Base-by-base conservation (phyloP, 192 early-diverging fungal species). In the Rhizophagus prolifer region DNA sequence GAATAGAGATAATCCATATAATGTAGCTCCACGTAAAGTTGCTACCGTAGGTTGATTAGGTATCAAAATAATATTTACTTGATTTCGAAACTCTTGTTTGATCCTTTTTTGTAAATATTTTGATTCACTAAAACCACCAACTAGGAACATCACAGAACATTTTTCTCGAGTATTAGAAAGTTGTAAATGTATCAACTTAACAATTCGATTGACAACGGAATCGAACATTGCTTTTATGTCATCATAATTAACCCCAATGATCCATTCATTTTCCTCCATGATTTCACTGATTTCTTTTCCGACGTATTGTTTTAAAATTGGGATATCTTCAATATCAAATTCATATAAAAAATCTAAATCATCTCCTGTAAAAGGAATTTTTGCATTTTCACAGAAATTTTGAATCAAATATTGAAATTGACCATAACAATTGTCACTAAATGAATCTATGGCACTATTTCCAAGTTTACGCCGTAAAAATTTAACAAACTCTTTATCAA, bases 401-500 rank as follows among this genome's bases (percentile, higher is more conserved):
- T 47, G 6, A 16, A 70, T 8, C 14, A 47, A 5, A 26, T 50
- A 50, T 47, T 26, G 68, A 2, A 70, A 8, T 70, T 70, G 41
- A 9, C 58, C 16, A 76, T 73, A 31, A 73, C 78, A 19, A 74
- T 77, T 38, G 69, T 65, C 38, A 65, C 71, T 66, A 84, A 82
- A 38, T 80, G 80, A 31, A 62, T 66, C 30, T 74, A 72, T 13
- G 84, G 76, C 34, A 83, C 25, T 25, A 79, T 68, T 6, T 78
- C 78, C 85, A 84, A 83, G 58, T 82, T 79, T 58, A 81, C 69
- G 36, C 82, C 84, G 58, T 85, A 79, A 64, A 60, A 80, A 79
- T 74, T 84, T 85, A 67, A 82, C 81, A 16, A 79, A 77, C 0
- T 81, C 83, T n/a, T 82, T 81, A 30, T 83, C 79, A 58, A 85